Evolutionary conservation across 257 asterid genomes (phyloP), one percentile per base, ranked within the genome.

Genomic region (Lantana camara): DNA sequence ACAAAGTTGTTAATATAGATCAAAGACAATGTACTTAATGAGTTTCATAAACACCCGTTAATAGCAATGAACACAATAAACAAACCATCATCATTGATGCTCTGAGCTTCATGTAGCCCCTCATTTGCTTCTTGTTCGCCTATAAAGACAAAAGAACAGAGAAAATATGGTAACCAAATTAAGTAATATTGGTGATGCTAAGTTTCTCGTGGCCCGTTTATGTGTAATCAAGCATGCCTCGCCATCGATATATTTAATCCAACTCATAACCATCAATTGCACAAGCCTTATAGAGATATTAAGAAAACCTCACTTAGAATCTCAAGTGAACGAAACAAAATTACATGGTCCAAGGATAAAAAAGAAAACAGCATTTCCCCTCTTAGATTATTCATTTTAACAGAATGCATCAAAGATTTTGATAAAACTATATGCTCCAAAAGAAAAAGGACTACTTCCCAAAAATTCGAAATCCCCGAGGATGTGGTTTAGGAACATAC

Each of bases 1-100:
- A 55, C 23, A 41, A n/a, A n/a, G n/a, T 17, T 10, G 19, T 38
- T 61, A 50, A 21, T 38, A 68, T 14, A 22, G 41, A 48, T 44
- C 61, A 76, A 60, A 15, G 14, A 30, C 21, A 64, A 16, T 15
- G 58, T 17, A 49, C 51, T 29, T 41, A 19, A 56, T 21, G 24
- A 42, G 49, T 37, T 68, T 72, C 64, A 44, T 15, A 27, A 11
- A n/a, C 14, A 11, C 38, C 46, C 41, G 58, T 29, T n/a, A 14
- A n/a, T 22, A 21, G 27, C 41, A 23, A 50, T 21, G 35, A 4
- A 44, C 63, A 46, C 29, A 66, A 11, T 5, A 44, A 53, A 76
- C 83, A 51, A 62, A 91, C 96, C 92, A 63, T 75, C 71, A 60
- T 80, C 85, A 46, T 80, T 78, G 30, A 71, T 14, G 64, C 65